Conservation (phyloP, 371 early-diverging fungal species). For the Apophysomyces ossiformis region DNA sequence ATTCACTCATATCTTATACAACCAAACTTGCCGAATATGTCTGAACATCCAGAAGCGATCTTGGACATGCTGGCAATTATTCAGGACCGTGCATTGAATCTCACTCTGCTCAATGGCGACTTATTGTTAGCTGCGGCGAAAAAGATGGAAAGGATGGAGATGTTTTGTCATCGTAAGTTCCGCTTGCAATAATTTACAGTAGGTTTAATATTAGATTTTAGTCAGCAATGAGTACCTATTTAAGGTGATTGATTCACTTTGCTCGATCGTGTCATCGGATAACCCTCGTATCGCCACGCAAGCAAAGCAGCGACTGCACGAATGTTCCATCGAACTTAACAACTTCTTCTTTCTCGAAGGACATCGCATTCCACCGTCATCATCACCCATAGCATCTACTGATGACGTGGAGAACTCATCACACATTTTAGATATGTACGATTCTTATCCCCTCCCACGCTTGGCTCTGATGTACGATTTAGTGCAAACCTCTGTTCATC, state of each 20-base stretch:
- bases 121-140: neutral
- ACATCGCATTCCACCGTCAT: neutral
- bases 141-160: neutral
- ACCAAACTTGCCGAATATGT: neutral
- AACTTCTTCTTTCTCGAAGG: neutral
- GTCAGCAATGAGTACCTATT: neutral
- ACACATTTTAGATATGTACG: constrained; percentile 12
- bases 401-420: neutral
- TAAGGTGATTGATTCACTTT: neutral
- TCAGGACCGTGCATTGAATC: constrained; percentile 2
- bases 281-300: neutral
- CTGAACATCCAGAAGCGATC: neutral
- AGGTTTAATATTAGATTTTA: neutral
- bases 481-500: neutral
- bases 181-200: neutral
- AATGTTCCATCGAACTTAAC: neutral
- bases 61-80: constrained; percentile 3
- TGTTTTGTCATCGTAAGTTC: neutral
- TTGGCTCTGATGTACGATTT: constrained; percentile 12
- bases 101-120: neutral
- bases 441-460: constrained; percentile 4
- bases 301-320: neutral
- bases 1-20: neutral
- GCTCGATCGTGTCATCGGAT: neutral
- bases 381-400: constrained; percentile 1